Base-by-base conservation (phyloP, 2,329 filamentous ascomycete genomes). In the Trichothecium roseum region DNA sequence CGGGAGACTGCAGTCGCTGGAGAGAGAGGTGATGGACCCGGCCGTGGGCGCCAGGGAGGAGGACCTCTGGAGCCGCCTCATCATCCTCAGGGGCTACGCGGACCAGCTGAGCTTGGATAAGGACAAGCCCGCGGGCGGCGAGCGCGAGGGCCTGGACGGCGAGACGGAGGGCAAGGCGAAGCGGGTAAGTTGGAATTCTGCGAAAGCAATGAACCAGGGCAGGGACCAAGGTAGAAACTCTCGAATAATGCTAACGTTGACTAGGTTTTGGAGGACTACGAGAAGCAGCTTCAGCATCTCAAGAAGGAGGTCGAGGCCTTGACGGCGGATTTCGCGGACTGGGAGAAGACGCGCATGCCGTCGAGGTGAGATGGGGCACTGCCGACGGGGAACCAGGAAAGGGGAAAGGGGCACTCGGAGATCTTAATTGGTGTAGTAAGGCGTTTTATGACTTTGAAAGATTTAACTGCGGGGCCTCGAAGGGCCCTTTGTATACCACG, bases 31-130 rank as follows among this genome's bases (percentile, higher is more conserved):
- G 18, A 76, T 78, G 43, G 84, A 91, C 50, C 84, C 85, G 7
- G 78, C 78, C 7, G 68, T 89, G 37, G 73, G 74, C 27, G 84
- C 83, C 3, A 67, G 83, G 45, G 80, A 85, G 52, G 85, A 91
- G 57, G 84, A 91, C 63, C 76, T 91, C 30, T 91, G 84, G 84
- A 86, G 84, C 44, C 68, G 84, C 31, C 73, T 91, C 61, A 80
- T 87, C 33, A 73, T 81, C 27, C 63, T 91, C 32, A 68, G 82
- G 43, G 81, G 83, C 41, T 76, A 85, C 44, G 80, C 82, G 16
- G 74, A 80, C 45, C 72, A 77, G 48, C 58, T 93, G 46, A 80
- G 81, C 50, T 75, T 74, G 47, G 84, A 91, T 62, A 69, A 85
- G 39, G 82, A 81, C 53, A 79, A 77, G 59, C 65, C 79, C 37